Evolutionary conservation across 805 yeast genomes (phyloP), one percentile per base, ranked within the genome.

Genomic region (Priceomyces haplophilus): DNA sequence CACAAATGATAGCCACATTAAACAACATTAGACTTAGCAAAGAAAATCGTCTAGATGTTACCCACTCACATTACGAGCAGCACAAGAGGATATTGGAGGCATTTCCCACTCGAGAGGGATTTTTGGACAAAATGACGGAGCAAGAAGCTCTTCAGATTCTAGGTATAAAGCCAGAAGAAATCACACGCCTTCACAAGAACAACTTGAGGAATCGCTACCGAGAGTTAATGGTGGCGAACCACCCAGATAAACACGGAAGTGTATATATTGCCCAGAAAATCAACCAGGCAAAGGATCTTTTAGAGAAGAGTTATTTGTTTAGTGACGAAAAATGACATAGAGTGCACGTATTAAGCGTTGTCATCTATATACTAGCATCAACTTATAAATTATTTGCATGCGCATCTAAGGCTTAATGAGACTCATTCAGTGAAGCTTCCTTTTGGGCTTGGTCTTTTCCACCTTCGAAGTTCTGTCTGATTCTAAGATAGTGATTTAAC

Each of bases 381-480:
- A 19, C 27, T 24, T 24, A 30, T 25, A 15, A 34, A 35, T 15
- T 29, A 27, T 27, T 12, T 27, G n/a, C n/a, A 27, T 27, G 11
- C n/a, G 11, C 31, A 27, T 4, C 15, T n/a, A 15, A 4, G 11
- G 4, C 13, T 30, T 27, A 23, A 15, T 25, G 20, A 32, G 40
- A 16, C 35, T 41, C 44, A 11, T 10, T 27, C 18, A 25, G 31
- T 6, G 27, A 17, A 2, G 44, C 44, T 15, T 23, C 15, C 20
- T 41, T 43, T 40, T 52, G 48, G 6, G 60, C 67, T 50, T 60
- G 54, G 41, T 64, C 67, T 52, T 76, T 75, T 3, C 77, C 78
- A 4, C 91, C 89, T 61, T 88, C 96, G 59, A 91, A 91, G 53
- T 79, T 83, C 51, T 80, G 77, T 48, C 95, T 78, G n/a, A 93